Conservation (phyloP, 257 asterid genomes). For the Solanum piurae region DNA sequence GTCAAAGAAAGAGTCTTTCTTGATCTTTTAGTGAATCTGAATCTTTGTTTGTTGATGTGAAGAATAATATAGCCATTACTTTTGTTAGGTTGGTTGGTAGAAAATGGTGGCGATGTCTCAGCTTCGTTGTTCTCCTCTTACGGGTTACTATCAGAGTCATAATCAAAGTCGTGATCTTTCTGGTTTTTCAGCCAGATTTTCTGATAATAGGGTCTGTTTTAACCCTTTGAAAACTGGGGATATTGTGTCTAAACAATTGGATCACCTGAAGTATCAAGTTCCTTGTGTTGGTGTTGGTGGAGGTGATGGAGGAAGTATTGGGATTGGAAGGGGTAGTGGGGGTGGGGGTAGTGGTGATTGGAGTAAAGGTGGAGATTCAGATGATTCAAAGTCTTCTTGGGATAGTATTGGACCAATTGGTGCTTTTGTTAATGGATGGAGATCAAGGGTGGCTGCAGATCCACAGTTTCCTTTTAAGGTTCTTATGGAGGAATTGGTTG, state of each 20-base stretch:
- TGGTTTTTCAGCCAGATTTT: background rate
- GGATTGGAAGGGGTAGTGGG: background rate
- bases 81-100: background rate
- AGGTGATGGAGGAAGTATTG: slow-evolving; percentile 7
- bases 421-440: slow-evolving; percentile 70
- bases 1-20: background rate
- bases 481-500: slow-evolving; percentile 83
- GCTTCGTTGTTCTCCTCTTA: slow-evolving; percentile 20
- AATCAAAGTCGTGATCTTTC: background rate
- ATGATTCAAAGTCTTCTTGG: slow-evolving; percentile 28
- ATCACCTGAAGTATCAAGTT: background rate
- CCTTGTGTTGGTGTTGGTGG: slow-evolving; percentile 12
- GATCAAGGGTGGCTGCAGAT: slow-evolving; percentile 84
- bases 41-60: background rate
- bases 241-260: background rate
- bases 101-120: slow-evolving; percentile 22
- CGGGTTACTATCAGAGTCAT: slow-evolving; percentile 4
- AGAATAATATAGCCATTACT: background rate
- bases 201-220: background rate
- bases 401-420: slow-evolving; percentile 61
- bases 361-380: slow-evolving; percentile 38
- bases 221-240: background rate
- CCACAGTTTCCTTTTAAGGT: slow-evolving; percentile 91
- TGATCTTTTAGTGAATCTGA: background rate
- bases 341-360: slow-evolving; percentile 26